phyloP scores from a whole-genome alignment of 345 rosid genomes.

The Euphorbia peplus region DNA sequence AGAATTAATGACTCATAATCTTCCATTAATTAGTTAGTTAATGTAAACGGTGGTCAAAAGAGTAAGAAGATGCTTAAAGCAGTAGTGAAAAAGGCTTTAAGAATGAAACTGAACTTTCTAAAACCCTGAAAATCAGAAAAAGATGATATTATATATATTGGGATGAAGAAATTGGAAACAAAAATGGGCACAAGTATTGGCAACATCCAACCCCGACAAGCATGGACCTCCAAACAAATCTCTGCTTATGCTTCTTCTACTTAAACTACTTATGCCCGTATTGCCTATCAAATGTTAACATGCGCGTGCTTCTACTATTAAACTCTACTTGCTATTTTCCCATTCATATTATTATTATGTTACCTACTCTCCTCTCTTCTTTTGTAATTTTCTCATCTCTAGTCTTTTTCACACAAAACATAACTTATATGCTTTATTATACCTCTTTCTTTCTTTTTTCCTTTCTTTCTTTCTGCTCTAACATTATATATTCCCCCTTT shows the following conservation, averaged over 20 bases:
- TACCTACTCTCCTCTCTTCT: not conserved
- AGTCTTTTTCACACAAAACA: slow-evolving; percentile 10
- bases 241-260: slow-evolving; percentile 23
- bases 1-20: no score
- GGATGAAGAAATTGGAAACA: no score
- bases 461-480: slow-evolving; percentile 14
- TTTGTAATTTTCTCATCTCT: slow-evolving; percentile 14
- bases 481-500: slow-evolving; percentile 54
- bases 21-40: no score
- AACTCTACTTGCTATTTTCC: no score
- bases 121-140: not conserved
- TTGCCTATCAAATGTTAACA: slow-evolving; percentile 22
- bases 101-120: not conserved
- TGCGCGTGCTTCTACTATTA: slow-evolving; percentile 71
- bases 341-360: not conserved
- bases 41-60: not conserved
- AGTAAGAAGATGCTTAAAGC: not conserved
- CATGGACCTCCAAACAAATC: slow-evolving; percentile 28
- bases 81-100: not conserved
- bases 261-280: no score
- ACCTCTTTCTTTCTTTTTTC: no score
- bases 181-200: slow-evolving; percentile 22
- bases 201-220: slow-evolving; percentile 43
- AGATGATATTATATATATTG: no score
- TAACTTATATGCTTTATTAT: slow-evolving; percentile 29